Conservation (phyloP, 2,329 filamentous ascomycete species). For the Pleurostoma richardsiae region DNA sequence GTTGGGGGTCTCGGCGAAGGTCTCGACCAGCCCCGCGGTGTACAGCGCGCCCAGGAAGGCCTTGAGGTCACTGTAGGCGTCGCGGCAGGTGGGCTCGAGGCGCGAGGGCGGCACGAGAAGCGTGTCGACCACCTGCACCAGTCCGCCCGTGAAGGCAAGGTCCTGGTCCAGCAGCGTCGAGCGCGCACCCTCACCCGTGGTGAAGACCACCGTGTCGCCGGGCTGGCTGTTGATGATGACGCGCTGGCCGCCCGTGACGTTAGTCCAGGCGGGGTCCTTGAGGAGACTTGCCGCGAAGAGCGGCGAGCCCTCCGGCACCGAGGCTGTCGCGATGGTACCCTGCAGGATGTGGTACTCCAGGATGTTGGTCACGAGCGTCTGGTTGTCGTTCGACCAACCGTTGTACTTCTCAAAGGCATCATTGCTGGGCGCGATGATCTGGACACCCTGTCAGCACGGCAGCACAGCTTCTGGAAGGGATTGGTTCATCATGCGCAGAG, state of each 20-base stretch:
- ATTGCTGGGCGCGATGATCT: conserved; percentile 54
- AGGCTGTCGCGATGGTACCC: conserved; percentile 36
- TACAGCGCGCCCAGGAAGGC: conserved; percentile 34
- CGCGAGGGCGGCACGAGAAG: conserved; percentile 40
- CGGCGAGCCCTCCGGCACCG: conserved; percentile 28
- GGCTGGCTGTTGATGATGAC: conserved; percentile 40
- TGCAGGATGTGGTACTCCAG: conserved; percentile 62
- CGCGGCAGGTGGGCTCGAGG: conserved; percentile 25
- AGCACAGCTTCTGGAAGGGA: not conserved
- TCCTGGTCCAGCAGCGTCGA: conserved; percentile 36
- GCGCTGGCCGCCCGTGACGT: conserved; percentile 44
- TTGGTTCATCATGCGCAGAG: not conserved
- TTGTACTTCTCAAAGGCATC: conserved; percentile 50
- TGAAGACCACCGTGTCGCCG: conserved; percentile 31
- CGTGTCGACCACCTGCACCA: conserved; percentile 48
- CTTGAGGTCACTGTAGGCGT: conserved; percentile 30
- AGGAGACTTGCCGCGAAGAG: conserved; percentile 39
- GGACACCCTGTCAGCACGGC: not conserved
- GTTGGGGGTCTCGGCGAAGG: conserved; percentile 35
- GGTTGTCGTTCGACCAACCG: conserved; percentile 36
- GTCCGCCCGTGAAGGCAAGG: conserved; percentile 40
- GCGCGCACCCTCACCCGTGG: conserved; percentile 33
- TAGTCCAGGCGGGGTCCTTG: conserved; percentile 33
- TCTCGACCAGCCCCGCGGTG: conserved; percentile 26
- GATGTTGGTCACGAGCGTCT: conserved; percentile 44